phyloP scores from a whole-genome alignment of 495 filamentous ascomycete genomes.

The Tirmania nivea region DNA sequence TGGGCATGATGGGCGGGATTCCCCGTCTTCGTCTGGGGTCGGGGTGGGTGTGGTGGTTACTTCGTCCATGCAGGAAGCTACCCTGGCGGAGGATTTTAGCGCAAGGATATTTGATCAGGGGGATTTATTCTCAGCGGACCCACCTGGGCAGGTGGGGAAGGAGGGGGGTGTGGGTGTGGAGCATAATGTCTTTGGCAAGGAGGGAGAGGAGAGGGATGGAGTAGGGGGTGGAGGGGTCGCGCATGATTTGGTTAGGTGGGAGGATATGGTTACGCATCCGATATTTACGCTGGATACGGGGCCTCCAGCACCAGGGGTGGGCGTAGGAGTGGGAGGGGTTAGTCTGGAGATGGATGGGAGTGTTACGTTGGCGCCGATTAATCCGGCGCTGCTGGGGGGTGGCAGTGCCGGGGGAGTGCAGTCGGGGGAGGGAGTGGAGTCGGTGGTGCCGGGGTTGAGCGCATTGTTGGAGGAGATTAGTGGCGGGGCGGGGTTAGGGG shows the following conservation, averaged over 20 bases:
- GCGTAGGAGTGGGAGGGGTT: background rate
- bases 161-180: no score
- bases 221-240: slow-evolving; percentile 1
- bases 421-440: no score
- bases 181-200: no score
- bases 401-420: no score
- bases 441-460: no score
- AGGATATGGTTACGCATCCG: slow-evolving; percentile 17
- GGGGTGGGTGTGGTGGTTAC: background rate
- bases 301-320: background rate
- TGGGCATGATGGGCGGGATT: no score
- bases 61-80: background rate
- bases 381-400: background rate
- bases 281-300: slow-evolving; percentile 15
- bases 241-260: slow-evolving; percentile 16
- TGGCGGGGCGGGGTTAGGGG: no score
- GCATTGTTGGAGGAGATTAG: no score
- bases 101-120: background rate
- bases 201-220: slow-evolving; percentile 5
- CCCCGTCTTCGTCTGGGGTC: no score
- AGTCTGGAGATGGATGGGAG: background rate
- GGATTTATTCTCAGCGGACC: background rate
- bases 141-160: background rate
- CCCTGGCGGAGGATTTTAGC: background rate
- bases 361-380: background rate